Conservation (phyloP, 2,329 filamentous ascomycete species). For the Mycosphaerella arachidis region DNA sequence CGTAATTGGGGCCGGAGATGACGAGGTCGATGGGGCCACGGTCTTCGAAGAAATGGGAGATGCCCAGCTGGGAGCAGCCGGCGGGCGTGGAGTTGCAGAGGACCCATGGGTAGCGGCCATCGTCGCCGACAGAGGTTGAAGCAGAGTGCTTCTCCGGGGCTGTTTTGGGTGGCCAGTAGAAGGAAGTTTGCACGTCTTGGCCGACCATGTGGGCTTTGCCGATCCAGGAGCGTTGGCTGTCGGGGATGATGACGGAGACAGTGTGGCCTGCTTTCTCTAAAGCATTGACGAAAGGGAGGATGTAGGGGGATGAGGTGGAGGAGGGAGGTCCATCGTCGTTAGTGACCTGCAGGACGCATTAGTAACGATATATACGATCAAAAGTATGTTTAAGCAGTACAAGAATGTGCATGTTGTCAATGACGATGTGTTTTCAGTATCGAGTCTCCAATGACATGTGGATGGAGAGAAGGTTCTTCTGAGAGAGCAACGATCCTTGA, state of each 20-base stretch:
- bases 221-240: constrained; percentile 94
- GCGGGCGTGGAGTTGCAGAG: constrained; percentile 49
- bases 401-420: constrained; percentile 5
- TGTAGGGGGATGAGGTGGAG: constrained; percentile 46
- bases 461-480: too few relatives aligned
- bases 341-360: constrained; percentile 37
- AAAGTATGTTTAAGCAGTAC: neutral
- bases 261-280: constrained; percentile 64
- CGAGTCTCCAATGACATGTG: too few relatives aligned
- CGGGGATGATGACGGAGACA: constrained; percentile 88
- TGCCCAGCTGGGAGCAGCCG: constrained; percentile 47
- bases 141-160: constrained; percentile 25
- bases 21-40: constrained; percentile 44
- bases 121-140: constrained; percentile 32
- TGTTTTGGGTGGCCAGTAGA: constrained; percentile 49
- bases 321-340: constrained; percentile 52
- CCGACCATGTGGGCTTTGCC: constrained; percentile 97
- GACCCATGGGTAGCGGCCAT: constrained; percentile 43
- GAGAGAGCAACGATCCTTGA: too few relatives aligned
- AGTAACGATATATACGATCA: neutral
- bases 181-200: constrained; percentile 63
- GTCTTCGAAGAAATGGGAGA: constrained; percentile 45
- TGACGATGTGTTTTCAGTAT: too few relatives aligned
- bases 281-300: constrained; percentile 44
- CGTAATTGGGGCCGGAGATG: constrained; percentile 48